Percentiles rank a stretch among this genome's conserved stretches.
phyloP scores from a whole-genome alignment of 176 grass and related monocot genomes.

The Raddia distichophylla region DNA sequence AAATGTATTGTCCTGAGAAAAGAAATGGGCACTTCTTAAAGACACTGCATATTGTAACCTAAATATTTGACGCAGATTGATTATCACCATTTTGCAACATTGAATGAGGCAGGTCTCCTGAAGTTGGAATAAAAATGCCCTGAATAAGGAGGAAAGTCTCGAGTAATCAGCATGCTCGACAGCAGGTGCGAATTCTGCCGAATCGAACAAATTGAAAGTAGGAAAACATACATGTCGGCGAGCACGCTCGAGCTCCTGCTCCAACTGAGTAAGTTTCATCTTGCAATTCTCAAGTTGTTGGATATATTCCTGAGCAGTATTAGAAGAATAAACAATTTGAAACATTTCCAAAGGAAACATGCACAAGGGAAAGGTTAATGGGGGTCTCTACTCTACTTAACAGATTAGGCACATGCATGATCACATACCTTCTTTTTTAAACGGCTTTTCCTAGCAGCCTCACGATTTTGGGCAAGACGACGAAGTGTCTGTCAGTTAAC shows the following conservation, averaged over 20 bases:
- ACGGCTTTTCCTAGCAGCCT: conserved; percentile 94
- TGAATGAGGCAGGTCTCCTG: conserved; percentile 40
- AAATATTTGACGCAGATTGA: background rate
- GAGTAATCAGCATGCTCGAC: background rate
- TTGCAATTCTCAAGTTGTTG: conserved; percentile 67
- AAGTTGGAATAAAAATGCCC: conserved; percentile 58
- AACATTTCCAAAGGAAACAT: background rate
- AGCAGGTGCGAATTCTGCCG: background rate
- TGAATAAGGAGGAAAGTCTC: conserved; percentile 23
- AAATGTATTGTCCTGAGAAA: too few species aligned
- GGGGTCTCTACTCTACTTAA: background rate
- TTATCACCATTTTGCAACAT: conserved; percentile 45
- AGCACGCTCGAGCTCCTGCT: conserved; percentile 67
- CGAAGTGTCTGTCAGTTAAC: conserved; percentile 62
- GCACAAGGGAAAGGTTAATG: background rate
- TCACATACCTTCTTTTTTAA: conserved; percentile 75
- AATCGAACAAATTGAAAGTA: background rate
- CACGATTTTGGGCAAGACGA: conserved; percentile 93
- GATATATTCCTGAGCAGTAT: conserved; percentile 55
- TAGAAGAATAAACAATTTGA: background rate
- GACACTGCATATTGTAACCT: background rate
- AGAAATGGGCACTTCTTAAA: too few species aligned
- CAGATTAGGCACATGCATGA: background rate
- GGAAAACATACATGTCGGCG: conserved; percentile 48
- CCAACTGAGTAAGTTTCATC: conserved; percentile 62